Evolutionary conservation across 352 stramenopile genomes (phyloP), one percentile per base, ranked within the genome.

Genomic region (Globisporangium canariense): DNA sequence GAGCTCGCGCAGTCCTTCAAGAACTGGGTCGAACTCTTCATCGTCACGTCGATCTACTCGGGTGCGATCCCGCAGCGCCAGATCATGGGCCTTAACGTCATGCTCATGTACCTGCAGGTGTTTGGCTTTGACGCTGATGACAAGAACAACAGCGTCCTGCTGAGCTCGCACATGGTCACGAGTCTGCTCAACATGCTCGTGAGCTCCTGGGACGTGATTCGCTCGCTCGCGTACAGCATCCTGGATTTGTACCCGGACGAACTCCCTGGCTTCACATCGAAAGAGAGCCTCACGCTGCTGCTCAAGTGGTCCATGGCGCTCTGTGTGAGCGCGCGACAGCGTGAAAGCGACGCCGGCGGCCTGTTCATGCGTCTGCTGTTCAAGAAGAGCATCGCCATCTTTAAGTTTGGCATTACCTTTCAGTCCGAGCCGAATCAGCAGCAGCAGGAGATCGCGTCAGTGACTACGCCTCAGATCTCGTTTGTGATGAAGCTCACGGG

Each of bases 281-380:
- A 58, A 0, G 62, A 67, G 38, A 65, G 80, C 53, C 69, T 93
- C 30, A 57, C 69, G 43, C 69, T 62, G 34, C 71, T 94, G 1
- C 66, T 89, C 59, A 66, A 88, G n/a, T 94, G 86, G 86, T 74
- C 83, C 1, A 58, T 94, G 49, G 78, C 75, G 52, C 74, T 94
- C 16, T 90, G 81, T 40, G 73, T 78, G 30, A 93, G 86, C 50
- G 81, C 86, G 40, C 80, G 83, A 14, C 86, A 94, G 62, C 81
- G 87, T 55, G 89, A 96, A 66, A 95, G 83, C 45, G 87, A 96
- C 52, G 83, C 86, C 25, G 88, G 88, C n/a, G 90, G 88, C 0
- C 77, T 94, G 43, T 91, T 96, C 54, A 88, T 97, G 64, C 81
- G 78, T 2, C 62, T 96, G 30, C 51, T 97, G 28, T 93, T 92